Percentiles rank a stretch among this genome's conserved stretches.
Evolutionary conservation across 768 basidiomycete species (phyloP).

Genomic region (Sutorius australiensis): DNA sequence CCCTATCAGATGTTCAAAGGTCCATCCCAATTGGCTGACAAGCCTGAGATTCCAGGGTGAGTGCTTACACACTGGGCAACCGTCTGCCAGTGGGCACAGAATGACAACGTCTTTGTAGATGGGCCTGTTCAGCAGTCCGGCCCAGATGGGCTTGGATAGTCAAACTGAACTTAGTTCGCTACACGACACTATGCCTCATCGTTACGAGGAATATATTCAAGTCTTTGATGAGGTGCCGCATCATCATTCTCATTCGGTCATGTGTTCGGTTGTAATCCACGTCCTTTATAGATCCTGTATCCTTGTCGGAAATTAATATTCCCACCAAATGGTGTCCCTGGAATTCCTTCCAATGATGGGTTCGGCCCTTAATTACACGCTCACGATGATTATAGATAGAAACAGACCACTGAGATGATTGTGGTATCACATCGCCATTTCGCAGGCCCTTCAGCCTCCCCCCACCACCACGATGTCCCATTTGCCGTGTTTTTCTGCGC

Average conservation of each 20-base stretch:
- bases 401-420: neutral
- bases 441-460: neutral
- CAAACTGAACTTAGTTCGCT: neutral
- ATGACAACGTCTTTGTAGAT: neutral
- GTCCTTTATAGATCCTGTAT: neutral
- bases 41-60: conserved; percentile 10
- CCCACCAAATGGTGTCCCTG: conserved; percentile 10
- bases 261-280: neutral
- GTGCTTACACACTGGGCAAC: neutral
- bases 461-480: conserved; percentile 3
- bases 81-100: neutral
- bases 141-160: neutral
- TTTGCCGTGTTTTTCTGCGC: conserved; percentile 1
- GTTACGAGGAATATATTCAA: neutral
- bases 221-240: neutral
- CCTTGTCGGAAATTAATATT: neutral
- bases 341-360: neutral
- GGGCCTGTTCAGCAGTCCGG: neutral
- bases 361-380: neutral
- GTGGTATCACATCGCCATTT: conserved; percentile 2
- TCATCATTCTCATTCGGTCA: neutral
- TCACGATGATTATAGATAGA: conserved; percentile 5
- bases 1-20: neutral
- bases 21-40: conserved; percentile 8
- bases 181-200: neutral